A percentile compares a stretch with the other conserved stretches of the same genome.
Conservation (phyloP, 2,329 filamentous ascomycete species). For the Aureobasidium zeae region DNA sequence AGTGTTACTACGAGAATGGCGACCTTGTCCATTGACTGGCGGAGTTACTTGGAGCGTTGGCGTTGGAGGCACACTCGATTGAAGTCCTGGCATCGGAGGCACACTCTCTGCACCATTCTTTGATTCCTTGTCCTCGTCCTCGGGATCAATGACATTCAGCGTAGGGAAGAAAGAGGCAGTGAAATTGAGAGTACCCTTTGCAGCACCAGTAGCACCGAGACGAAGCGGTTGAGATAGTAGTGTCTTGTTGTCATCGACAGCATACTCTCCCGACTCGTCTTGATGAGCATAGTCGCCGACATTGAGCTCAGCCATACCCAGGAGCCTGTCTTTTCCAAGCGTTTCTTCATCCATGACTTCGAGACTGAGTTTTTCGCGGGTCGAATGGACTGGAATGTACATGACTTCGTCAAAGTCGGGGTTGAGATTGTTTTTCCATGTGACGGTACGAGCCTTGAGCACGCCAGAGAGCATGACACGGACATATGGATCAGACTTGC, state of each 20-base stretch:
- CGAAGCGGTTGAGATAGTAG: constrained; percentile 58
- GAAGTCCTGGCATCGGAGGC: too few species aligned
- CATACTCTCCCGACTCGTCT: constrained; percentile 69
- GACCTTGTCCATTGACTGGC: constrained; percentile 7
- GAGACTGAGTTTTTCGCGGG: constrained; percentile 71
- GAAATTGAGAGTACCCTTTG: constrained; percentile 75
- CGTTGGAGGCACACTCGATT: constrained; percentile 19
- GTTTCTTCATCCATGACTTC: constrained; percentile 97
- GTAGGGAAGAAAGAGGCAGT: constrained; percentile 85
- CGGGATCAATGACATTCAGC: constrained; percentile 77
- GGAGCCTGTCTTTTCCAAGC: constrained; percentile 78
- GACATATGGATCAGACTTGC: constrained; percentile 93
- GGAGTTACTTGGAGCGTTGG: constrained; percentile 18
- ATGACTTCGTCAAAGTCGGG: constrained; percentile 94
- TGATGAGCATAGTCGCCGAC: constrained; percentile 71
- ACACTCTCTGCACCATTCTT: constrained; percentile 17
- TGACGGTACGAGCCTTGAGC: constrained; percentile 85
- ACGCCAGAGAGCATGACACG: constrained; percentile 83
- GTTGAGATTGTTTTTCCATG: constrained; percentile 90
- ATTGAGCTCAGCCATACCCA: constrained; percentile 70
- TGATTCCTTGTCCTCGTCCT: constrained; percentile 57
- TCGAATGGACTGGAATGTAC: constrained; percentile 81
- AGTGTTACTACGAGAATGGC: constrained; percentile 23
- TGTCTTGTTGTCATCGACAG: constrained; percentile 67
- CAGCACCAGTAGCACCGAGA: constrained; percentile 60